These are phyloP conservation scores for Pythium insidiosum DNA, from an alignment of 352 stramenopile genomes.

Conservation along the genomic window DNA sequence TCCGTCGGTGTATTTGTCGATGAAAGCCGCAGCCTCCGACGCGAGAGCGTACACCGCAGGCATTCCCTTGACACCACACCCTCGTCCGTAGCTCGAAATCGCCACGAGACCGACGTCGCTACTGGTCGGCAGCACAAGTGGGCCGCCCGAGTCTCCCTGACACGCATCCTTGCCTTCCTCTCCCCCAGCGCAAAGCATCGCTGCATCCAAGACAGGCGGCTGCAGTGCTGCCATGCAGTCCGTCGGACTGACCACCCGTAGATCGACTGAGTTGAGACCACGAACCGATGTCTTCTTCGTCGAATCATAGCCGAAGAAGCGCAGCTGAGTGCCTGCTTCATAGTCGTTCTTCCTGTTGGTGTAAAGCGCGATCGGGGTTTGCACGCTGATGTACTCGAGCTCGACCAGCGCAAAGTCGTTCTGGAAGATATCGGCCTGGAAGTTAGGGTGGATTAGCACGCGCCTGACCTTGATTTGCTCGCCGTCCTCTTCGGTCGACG, in stretches of 20 bases:
- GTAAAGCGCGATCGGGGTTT: slow-evolving; percentile 21
- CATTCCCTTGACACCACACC: slow-evolving; percentile 20
- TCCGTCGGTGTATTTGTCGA: slow-evolving; percentile 14
- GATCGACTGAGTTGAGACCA: slow-evolving; percentile 4
- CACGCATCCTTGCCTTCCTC: slow-evolving; percentile 27
- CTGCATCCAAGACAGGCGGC: slow-evolving; percentile 3
- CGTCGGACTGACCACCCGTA: slow-evolving; percentile 17
- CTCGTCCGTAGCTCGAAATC: slow-evolving; percentile 24
- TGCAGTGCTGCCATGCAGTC: slow-evolving; percentile 13
- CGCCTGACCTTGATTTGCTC: slow-evolving; percentile 30
- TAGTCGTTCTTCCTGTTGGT: too few relatives aligned
- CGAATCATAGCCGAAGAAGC: slow-evolving; percentile 18
- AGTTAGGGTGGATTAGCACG: slow-evolving; percentile 18
- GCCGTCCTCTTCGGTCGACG: slow-evolving; percentile 16
- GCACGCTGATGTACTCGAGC: slow-evolving; percentile 31
- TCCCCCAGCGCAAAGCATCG: slow-evolving; percentile 32
- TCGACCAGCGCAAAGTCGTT: slow-evolving; percentile 31
- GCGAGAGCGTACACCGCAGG: slow-evolving; percentile 28
- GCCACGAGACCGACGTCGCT: slow-evolving; percentile 12
- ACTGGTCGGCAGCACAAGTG: slow-evolving; percentile 13
- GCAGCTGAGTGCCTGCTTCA: slow-evolving; percentile 2
- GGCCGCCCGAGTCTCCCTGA: slow-evolving; percentile 29
- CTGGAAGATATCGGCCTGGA: slow-evolving; percentile 8
- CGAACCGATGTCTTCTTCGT: too few relatives aligned
- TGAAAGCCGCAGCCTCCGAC: slow-evolving; percentile 17